These are phyloP conservation scores for Mortierella hygrophila DNA, from an alignment of 192 early-diverging fungal species.

Conservation along the genomic window DNA sequence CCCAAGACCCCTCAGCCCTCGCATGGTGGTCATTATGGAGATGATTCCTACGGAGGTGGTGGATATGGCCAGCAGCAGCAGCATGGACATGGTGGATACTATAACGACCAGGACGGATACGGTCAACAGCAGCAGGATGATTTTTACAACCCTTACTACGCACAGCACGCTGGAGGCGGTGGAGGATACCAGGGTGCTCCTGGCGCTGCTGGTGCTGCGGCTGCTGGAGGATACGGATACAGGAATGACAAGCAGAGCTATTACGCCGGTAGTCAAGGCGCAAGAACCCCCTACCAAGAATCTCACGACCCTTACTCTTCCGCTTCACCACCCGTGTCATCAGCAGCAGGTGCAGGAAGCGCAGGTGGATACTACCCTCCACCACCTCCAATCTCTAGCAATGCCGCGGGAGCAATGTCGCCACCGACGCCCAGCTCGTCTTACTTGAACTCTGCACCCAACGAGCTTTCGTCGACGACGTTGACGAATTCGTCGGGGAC, in stretches of 20 bases:
- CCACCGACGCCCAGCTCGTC: not conserved
- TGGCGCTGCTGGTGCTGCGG: not conserved
- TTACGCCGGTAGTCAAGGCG: conserved; percentile 3
- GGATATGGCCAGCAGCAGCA: not conserved
- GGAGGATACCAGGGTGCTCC: not conserved
- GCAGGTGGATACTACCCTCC: conserved; percentile 27
- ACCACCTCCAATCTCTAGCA: conserved; percentile 3
- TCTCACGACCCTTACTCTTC: not conserved
- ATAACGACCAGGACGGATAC: conserved; percentile 1
- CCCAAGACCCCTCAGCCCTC: conserved; percentile 16
- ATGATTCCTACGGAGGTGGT: not conserved
- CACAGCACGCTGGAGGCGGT: not conserved
- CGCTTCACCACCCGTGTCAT: not conserved
- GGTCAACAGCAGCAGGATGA: conserved; percentile 13
- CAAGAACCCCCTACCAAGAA: not conserved
- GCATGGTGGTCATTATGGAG: conserved; percentile 10
- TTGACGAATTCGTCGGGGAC: not conserved
- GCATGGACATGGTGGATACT: conserved; percentile 16
- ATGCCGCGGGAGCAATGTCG: not conserved
- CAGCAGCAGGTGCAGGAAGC: not conserved
- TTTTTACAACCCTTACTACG: conserved; percentile 44
- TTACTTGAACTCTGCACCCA: not conserved
- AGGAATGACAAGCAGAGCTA: not conserved
- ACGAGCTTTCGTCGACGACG: not conserved
- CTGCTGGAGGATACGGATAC: not conserved